Evolutionary conservation across 176 grass and related monocot genomes (phyloP).

Genomic region (Oryza australiensis): DNA sequence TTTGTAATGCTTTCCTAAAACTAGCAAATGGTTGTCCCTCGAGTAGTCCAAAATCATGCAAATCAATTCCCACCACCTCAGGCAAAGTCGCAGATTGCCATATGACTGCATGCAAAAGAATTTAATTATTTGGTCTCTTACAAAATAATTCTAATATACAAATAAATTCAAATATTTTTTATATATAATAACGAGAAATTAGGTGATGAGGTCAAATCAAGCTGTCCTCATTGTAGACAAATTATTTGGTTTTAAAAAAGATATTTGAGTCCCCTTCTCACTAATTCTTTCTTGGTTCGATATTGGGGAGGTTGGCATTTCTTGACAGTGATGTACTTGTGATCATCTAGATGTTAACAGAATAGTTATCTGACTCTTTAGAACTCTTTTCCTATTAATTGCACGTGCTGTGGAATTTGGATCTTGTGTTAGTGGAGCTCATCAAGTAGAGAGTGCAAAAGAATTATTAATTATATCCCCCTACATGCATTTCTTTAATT

Average conservation of each 20-base stretch:
- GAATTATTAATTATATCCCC: too few species aligned
- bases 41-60: background rate
- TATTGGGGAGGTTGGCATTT: slow-evolving; percentile 20
- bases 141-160: background rate
- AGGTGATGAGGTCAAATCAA: background rate
- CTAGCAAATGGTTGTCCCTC: background rate
- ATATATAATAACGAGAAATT: background rate
- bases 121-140: background rate
- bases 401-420: slow-evolving; percentile 28
- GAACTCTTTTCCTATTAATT: slow-evolving; percentile 1
- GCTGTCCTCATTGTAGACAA: background rate
- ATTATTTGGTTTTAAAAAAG: background rate
- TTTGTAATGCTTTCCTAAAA: background rate
- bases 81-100: background rate
- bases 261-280: background rate
- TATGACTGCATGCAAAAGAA: background rate
- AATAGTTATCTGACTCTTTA: background rate
- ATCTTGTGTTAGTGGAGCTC: slow-evolving; percentile 26
- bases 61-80: background rate
- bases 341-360: slow-evolving; percentile 11
- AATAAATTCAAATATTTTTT: background rate
- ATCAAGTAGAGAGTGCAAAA: background rate
- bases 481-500: too few species aligned
- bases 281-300: background rate
- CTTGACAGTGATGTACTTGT: slow-evolving; percentile 12